Evolutionary conservation across 192 early-diverging fungal genomes (phyloP), one percentile per base, ranked within the genome.

Genomic region (Backusella macrospora): DNA sequence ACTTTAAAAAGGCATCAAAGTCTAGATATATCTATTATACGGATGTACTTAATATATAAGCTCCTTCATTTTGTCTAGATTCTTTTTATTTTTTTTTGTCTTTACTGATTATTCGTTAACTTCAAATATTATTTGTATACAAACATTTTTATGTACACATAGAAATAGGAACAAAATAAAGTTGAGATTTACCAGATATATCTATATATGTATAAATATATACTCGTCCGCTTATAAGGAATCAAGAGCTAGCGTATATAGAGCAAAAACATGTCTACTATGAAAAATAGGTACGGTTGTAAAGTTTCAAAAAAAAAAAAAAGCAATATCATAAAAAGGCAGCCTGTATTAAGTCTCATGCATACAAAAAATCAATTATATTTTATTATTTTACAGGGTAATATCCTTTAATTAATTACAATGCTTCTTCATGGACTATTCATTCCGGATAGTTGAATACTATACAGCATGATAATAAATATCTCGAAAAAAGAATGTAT

Each of bases 151-250:
- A 34, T 2, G 29, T 34, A 34, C 2, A 34, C 29, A 34, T 2
- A 34, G 29, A 34, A 18, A 18, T 52, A 18, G 18, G 18, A 52
- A 52, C 8, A 3, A 52, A 52, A 52, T 18, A 52, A 52, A 3
- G 18, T 52, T 52, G 49, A 1, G 49, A 52, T 52, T 52, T 52
- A 9, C 49, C 49, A 52, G 49, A 52, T 52, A 52, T 52, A 52
- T 52, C 49, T 1, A 52, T 43, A 34, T 34, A 34, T n/a, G n/a
- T 34, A 34, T 34, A 34, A 34, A 34, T 34, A 34, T 34, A 2
- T 34, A 34, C 29, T 43, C 42, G 18, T 52, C 49, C 9, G 49
- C 10, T 10, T 18, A 52, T 9, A 8, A 18, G 6, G n/a, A 18
- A 52, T 52, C 48, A 7, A 52, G 16, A 18, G 4, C 18, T 52